These are phyloP conservation scores for Leonotis leonurus DNA, from an alignment of 257 asterid genomes.

Conservation along the genomic window DNA sequence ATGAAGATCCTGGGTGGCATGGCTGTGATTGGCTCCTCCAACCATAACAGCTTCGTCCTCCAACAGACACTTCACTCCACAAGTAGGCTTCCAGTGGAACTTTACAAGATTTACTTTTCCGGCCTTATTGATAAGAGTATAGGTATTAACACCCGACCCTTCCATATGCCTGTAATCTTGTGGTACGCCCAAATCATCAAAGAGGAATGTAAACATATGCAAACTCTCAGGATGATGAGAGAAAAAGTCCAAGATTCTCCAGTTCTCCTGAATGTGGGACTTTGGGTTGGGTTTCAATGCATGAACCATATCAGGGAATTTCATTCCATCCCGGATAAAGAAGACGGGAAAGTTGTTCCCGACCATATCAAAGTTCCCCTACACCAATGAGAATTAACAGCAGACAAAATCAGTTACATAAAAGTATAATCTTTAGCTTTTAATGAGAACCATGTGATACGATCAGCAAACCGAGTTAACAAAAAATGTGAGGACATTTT, in stretches of 20 bases:
- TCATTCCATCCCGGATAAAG: constrained; percentile 79
- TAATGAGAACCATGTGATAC: neutral
- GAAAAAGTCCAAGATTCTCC: constrained; percentile 82
- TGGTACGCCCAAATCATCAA: constrained; percentile 79
- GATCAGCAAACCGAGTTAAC: neutral
- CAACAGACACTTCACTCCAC: constrained; percentile 79
- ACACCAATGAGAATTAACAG: constrained; percentile 10
- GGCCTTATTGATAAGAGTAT: constrained; percentile 63
- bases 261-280: constrained; percentile 84
- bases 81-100: constrained; percentile 92
- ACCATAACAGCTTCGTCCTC: constrained; percentile 69
- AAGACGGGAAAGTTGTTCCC: constrained; percentile 90
- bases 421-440: neutral
- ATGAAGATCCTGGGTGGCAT: constrained; percentile 82
- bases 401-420: neutral
- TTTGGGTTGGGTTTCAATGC: constrained; percentile 84
- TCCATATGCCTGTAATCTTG: constrained; percentile 95
- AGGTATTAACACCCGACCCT: constrained; percentile 79
- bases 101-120: constrained; percentile 79
- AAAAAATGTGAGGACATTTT: neutral
- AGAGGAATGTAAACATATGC: constrained; percentile 70
- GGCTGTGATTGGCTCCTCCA: constrained; percentile 90
- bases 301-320: constrained; percentile 78
- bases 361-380: constrained; percentile 87
- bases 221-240: constrained; percentile 84